These are phyloP conservation scores for Salix dunnii DNA, from an alignment of 345 rosid species.

Conservation along the genomic window DNA sequence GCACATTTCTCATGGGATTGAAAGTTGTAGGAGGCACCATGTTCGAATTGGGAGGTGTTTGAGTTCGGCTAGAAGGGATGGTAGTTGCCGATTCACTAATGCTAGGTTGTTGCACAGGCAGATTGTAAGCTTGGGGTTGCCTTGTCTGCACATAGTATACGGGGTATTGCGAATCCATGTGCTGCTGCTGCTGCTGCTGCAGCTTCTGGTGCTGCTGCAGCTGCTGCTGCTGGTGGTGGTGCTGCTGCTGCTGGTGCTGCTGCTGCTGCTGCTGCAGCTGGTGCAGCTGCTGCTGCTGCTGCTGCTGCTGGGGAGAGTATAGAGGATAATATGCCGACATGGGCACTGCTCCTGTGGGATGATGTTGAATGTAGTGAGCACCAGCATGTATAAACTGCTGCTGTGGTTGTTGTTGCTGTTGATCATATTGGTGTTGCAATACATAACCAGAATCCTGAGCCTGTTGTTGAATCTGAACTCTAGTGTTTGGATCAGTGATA, in stretches of 20 bases:
- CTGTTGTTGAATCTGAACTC: constrained; percentile 44
- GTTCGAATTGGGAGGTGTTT: constrained; percentile 53
- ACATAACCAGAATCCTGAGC: constrained; percentile 52
- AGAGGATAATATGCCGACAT: constrained; percentile 62
- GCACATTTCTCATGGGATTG: constrained; percentile 57
- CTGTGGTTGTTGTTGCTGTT: constrained; percentile 43
- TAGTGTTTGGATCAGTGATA: constrained; percentile 45
- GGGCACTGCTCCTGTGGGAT: constrained; percentile 58
- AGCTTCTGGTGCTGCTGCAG: no score
- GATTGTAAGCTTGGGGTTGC: constrained; percentile 55
- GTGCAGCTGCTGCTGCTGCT: neutral
- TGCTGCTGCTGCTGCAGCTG: no score
- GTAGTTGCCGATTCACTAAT: constrained; percentile 47
- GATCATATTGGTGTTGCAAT: constrained; percentile 56
- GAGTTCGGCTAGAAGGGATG: constrained; percentile 48
- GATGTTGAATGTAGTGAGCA: constrained; percentile 68
- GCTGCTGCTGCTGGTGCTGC: constrained; percentile 5
- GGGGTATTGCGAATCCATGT: constrained; percentile 77
- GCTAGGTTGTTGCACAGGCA: constrained; percentile 59
- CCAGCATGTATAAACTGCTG: constrained; percentile 73
- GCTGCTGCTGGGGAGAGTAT: constrained; percentile 78
- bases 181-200: no score
- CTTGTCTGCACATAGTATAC: constrained; percentile 64
- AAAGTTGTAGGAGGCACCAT: constrained; percentile 47
- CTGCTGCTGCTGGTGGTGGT: constrained; percentile 47